Base-by-base conservation (phyloP, 2,329 filamentous ascomycete species). In the Coniochaeta ligniaria region DNA sequence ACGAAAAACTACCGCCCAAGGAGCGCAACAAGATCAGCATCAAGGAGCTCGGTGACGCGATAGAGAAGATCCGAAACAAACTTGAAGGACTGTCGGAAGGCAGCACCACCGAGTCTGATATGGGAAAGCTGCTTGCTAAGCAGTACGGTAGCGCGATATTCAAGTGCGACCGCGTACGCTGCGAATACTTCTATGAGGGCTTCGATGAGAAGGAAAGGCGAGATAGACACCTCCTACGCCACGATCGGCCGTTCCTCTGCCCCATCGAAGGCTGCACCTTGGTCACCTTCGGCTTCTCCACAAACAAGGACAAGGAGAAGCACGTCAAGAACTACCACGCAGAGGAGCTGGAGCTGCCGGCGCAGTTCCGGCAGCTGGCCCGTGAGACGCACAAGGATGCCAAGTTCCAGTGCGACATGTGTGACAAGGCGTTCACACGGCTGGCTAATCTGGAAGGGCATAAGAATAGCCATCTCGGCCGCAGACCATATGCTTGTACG, bases 131-230 rank as follows among this genome's bases (percentile, higher is more conserved):
- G 11, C 26, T 52, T 6, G 17, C 26, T 60, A 55, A 65, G 28
- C 73, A 71, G 47, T 79, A 80, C 60, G 76, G 78, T 6, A 35
- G 63, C 4, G 71, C 70, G 9, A 54, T 69, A 11, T 80, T 70
- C 70, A 79, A 79, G 60, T 80, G 78, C 64, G 61, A 66, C 2
- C 72, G 70, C n/a, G 68, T 74, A 11, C 72, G 66, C 2, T 80
- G 78, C 65, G 68, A 66, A 12, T 77, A 72, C 66, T 80, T 79
- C 64, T 70, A 76, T 52, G 68, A 76, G 45, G 78, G 78, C 0
- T 79, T 78, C 65, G 65, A 66, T 7, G 68, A 66, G 9, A 50
- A 64, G 1, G 63, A 66, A 11, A 64, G 63, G 0, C 68, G 71
- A 7, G 72, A 78, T 1, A 60, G 63, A 3, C 78, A 80, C 61